Evolutionary conservation across 2,329 filamentous ascomycete genomes (phyloP), one percentile per base, ranked within the genome.

Genomic region (Penicillium freii): DNA sequence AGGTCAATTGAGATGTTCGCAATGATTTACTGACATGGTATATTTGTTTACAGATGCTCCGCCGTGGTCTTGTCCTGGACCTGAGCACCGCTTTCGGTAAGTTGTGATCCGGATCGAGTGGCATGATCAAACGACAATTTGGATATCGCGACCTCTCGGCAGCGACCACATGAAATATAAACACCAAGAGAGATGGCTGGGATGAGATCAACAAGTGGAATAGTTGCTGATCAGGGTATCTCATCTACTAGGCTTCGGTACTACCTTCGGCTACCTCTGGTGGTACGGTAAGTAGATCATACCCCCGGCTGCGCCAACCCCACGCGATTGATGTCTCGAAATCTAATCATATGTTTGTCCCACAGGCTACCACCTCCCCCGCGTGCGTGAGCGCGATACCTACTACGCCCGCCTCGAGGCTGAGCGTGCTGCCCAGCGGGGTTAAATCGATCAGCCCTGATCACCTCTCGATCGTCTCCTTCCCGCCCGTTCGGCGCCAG

Each of bases 351-450:
- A 31, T 25, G 10, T 45, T 25, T 36, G 21, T 43, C 36, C n/a
- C 29, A 15, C 65, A 86, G 84, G 84, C 70, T 87, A 82, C 78
- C 85, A 87, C 78, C 80, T 87, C 55, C 84, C 84, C 70, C 78
- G 82, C 65, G 83, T 86, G 71, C 84, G 84, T 72, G 81, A 80
- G 72, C 83, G 85, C 72, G 85, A 87, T 74, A 69, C 78, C 68
- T 85, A 81, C 79, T 87, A 87, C 79, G 77, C 81, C 71, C 84
- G 82, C 74, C 78, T 87, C 61, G 85, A 87, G 75, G 80, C 84
- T 66, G 78, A 87, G 76, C 80, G 85, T 63, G 83, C 83, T 46
- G 65, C 69, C 54, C 61, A 68, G 58, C 63, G 69, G 65, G 66
- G 59, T 34, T 74, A 73, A 68, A 68, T 62, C 60, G 57, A 31